A percentile compares a stretch with the other conserved stretches of the same genome.
Evolutionary conservation across 2,329 filamentous ascomycete species (phyloP).

Genomic region (Fusarium sarcochroum): DNA sequence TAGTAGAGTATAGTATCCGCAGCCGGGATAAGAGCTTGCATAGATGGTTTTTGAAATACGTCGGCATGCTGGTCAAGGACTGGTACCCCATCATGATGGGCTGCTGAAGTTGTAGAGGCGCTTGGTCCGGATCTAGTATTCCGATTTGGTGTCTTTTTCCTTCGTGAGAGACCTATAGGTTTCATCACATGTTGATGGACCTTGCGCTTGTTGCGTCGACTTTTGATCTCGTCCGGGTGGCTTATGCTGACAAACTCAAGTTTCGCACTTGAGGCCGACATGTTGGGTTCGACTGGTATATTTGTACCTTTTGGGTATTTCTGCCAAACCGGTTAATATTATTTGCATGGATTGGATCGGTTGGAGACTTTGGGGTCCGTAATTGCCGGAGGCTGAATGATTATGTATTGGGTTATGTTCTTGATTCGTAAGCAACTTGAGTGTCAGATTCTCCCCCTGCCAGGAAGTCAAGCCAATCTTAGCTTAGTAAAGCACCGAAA

Average conservation of each 20-base stretch:
- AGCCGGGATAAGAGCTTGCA: not conserved
- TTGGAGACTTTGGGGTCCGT: too few species aligned
- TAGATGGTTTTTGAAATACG: not conserved
- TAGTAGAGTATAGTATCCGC: not conserved
- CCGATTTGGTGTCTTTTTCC: not conserved
- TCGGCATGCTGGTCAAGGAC: not conserved
- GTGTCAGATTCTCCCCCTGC: not conserved
- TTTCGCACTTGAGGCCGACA: not conserved
- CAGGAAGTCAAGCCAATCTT: not conserved
- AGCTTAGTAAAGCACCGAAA: not conserved
- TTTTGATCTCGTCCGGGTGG: slow-evolving; percentile 13
- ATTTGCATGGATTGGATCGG: too few species aligned
- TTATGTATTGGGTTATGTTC: not conserved
- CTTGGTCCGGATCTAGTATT: not conserved
- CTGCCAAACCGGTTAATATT: too few species aligned
- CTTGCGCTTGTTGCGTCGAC: slow-evolving; percentile 3
- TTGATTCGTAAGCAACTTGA: slow-evolving; percentile 3
- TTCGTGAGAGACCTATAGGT: slow-evolving; percentile 3
- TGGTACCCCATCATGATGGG: not conserved
- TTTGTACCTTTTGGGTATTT: too few species aligned
- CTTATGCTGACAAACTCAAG: slow-evolving; percentile 9
- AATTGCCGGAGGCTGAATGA: too few species aligned
- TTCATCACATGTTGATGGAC: slow-evolving; percentile 18
- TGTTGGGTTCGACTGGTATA: not conserved
- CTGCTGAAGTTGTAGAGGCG: not conserved